phyloP scores from a whole-genome alignment of 228 moss, liverwort and hornwort species.

The Sphagnum magellanicum region DNA sequence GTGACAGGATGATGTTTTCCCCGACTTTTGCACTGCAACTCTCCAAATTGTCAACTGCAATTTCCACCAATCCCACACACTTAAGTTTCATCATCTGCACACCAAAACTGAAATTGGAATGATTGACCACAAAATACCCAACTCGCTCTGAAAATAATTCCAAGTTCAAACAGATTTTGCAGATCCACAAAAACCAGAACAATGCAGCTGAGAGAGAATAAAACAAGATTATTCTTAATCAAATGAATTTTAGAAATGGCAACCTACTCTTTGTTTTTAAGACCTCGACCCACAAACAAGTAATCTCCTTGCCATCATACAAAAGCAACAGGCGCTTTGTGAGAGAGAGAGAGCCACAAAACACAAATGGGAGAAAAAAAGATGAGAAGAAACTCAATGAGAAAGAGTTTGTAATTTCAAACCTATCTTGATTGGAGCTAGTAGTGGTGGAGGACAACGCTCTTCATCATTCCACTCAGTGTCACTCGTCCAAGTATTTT shows the following conservation, averaged over 20 bases:
- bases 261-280: neutral
- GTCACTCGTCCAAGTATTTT: slow-evolving; percentile 76
- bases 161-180: neutral
- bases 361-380: neutral
- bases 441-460: slow-evolving; percentile 53
- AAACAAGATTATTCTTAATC: neutral
- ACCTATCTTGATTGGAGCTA: neutral
- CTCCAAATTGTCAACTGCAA: slow-evolving; percentile 80
- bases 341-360: neutral
- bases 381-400: neutral
- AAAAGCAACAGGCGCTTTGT: too few relatives aligned
- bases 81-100: neutral
- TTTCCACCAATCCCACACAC: slow-evolving; percentile 4
- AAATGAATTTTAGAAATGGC: neutral
- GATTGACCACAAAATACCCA: neutral
- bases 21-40: slow-evolving; percentile 67
- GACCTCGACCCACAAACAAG: neutral
- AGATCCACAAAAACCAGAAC: too few relatives aligned
- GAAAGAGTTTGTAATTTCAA: neutral
- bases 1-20: slow-evolving; percentile 25
- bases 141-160: neutral
- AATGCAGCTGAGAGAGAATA: neutral
- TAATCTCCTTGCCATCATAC: too few relatives aligned
- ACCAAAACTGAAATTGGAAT: neutral
- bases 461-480: slow-evolving; percentile 69